A percentile compares a stretch with the other conserved stretches of the same genome.
Evolutionary conservation across 208 protist genomes (phyloP).

Genomic region (Novymonas esmeraldas): DNA sequence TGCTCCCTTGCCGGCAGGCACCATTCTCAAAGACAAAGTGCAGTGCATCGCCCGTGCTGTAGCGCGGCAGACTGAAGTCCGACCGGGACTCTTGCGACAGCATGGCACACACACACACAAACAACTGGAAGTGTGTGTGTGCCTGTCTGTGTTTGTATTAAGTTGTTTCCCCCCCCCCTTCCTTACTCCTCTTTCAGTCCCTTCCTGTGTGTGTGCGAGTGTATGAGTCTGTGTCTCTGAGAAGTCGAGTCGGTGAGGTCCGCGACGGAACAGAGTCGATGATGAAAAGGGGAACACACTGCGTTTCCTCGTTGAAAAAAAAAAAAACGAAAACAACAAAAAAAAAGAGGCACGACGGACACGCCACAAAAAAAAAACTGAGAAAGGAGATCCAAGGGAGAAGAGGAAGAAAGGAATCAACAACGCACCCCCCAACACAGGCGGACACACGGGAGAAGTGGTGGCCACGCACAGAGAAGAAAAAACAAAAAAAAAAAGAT

Average conservation of each 20-base stretch:
- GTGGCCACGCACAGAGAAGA: neutral
- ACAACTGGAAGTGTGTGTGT: no score
- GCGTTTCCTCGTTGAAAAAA: no score
- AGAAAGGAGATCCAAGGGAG: no score
- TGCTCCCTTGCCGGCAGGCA: neutral
- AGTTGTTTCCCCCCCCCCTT: no score
- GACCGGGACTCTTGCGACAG: neutral
- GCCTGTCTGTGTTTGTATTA: no score
- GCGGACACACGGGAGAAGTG: neutral
- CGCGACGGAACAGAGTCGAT: neutral
- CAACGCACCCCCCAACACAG: no score
- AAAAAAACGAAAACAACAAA: no score
- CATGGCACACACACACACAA: no score
- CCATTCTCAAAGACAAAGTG: conserved; percentile 28
- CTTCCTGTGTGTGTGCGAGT: no score
- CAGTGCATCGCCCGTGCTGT: conserved; percentile 19
- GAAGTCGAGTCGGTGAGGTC: no score
- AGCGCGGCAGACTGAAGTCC: conserved; percentile 17
- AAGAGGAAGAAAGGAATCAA: neutral
- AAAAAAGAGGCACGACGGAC: neutral
- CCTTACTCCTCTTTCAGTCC: no score
- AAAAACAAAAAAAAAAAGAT: conserved; percentile 5
- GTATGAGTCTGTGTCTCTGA: no score
- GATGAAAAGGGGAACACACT: neutral
- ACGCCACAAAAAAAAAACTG: neutral